Conservation (phyloP, 345 rosid genomes). For the Theobroma cacao region DNA sequence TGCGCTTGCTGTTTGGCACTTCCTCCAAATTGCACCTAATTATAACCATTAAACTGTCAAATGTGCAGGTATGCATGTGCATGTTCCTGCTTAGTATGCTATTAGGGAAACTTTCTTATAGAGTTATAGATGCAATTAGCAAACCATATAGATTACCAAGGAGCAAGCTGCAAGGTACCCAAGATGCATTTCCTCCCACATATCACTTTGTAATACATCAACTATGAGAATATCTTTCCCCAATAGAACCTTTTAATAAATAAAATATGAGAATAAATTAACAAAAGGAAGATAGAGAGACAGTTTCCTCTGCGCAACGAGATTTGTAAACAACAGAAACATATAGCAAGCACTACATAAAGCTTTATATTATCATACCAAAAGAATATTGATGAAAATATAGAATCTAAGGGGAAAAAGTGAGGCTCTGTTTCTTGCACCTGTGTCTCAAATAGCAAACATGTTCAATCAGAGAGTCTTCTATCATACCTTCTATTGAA, state of each 20-base stretch:
- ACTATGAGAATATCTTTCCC: neutral
- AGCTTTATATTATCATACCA: neutral
- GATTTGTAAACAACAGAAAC: neutral
- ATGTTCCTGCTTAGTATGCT: neutral
- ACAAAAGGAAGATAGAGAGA: neutral
- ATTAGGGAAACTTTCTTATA: neutral
- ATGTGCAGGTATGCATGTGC: neutral
- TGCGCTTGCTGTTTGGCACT: conserved; percentile 41
- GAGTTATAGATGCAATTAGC: neutral
- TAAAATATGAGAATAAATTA: neutral
- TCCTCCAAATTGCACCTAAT: conserved; percentile 49
- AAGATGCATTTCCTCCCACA: neutral
- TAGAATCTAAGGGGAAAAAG: neutral
- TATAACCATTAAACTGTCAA: conserved; percentile 21
- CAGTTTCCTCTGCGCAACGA: neutral
- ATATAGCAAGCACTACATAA: neutral
- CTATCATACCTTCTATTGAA: conserved; percentile 67
- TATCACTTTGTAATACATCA: neutral
- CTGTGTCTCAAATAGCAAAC: neutral
- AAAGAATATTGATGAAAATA: neutral
- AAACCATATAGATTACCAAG: neutral
- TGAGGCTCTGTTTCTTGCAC: neutral
- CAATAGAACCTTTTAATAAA: neutral
- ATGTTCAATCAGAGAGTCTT: neutral
- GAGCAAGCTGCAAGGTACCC: neutral